These are phyloP conservation scores for Bipolaris oryzae DNA, from an alignment of 2,329 filamentous ascomycete genomes.

Conservation along the genomic window DNA sequence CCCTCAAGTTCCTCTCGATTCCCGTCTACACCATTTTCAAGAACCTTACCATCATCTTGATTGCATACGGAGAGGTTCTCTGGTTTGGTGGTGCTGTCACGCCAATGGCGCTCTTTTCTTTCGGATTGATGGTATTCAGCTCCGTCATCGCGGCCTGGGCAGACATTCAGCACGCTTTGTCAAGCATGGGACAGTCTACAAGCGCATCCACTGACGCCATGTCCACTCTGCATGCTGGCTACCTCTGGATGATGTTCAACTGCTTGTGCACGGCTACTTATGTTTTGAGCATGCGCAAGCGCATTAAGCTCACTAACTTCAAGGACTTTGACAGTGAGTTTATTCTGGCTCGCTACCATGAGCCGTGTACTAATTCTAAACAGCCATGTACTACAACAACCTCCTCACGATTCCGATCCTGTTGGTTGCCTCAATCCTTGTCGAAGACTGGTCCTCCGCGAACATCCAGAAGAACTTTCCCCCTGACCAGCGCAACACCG, in stretches of 20 bases:
- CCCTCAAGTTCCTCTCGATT: slow-evolving; percentile 93
- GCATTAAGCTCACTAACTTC: slow-evolving; percentile 99
- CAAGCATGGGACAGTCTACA: slow-evolving; percentile 60
- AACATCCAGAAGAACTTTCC: slow-evolving; percentile 93
- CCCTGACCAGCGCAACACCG: slow-evolving; percentile 73
- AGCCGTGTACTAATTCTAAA: slow-evolving; percentile 16
- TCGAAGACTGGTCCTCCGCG: slow-evolving; percentile 88
- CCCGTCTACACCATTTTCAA: slow-evolving; percentile 99
- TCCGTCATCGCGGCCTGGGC: slow-evolving; percentile 96
- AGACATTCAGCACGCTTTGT: slow-evolving; percentile 85
- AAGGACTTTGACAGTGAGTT: slow-evolving; percentile 97
- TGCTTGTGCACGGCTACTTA: slow-evolving; percentile 93
- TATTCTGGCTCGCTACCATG: too few species aligned
- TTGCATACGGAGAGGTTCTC: slow-evolving; percentile 96
- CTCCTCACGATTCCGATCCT: slow-evolving; percentile 94
- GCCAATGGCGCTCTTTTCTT: slow-evolving; percentile 85
- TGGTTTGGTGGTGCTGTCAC: slow-evolving; percentile 97
- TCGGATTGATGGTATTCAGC: slow-evolving; percentile 94
- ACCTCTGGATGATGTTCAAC: slow-evolving; percentile 97
- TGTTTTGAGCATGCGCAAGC: slow-evolving; percentile 91
- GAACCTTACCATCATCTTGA: slow-evolving; percentile 98
- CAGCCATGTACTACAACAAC: slow-evolving; percentile 99
- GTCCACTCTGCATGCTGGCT: slow-evolving; percentile 90
- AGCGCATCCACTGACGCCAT: slow-evolving; percentile 74
- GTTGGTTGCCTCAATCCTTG: slow-evolving; percentile 76